phyloP scores from a whole-genome alignment of 2,329 filamentous ascomycete genomes.

The Laburnicola sp. region DNA sequence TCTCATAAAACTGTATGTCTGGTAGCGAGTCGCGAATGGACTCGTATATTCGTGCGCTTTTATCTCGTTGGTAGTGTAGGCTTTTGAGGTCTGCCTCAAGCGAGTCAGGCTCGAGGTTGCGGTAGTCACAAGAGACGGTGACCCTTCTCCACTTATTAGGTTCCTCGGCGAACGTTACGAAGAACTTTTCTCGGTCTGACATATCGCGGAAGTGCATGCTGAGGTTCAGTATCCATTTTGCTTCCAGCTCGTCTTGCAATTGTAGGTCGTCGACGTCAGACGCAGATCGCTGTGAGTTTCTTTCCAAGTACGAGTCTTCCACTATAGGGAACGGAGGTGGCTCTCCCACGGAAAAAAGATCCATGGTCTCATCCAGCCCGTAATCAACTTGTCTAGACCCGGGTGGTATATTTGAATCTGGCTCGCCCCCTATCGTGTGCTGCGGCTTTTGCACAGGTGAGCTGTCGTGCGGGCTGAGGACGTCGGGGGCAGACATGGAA shows the following conservation, averaged over 20 bases:
- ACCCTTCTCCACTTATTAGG: constrained; percentile 81
- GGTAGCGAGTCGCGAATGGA: constrained; percentile 86
- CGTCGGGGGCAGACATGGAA: constrained; percentile 46
- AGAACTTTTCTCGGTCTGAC: constrained; percentile 94
- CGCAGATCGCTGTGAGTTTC: constrained; percentile 37
- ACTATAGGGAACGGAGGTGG: constrained; percentile 33
- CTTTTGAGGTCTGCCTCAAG: constrained; percentile 80
- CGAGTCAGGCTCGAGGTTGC: constrained; percentile 75
- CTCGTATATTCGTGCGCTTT: constrained; percentile 90
- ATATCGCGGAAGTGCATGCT: constrained; percentile 98
- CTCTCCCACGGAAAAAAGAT: constrained; percentile 25
- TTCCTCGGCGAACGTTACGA: constrained; percentile 86
- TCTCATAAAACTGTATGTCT: constrained; percentile 96
- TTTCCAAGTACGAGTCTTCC: constrained; percentile 34
- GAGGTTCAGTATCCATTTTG: constrained; percentile 91
- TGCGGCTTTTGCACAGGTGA: constrained; percentile 26
- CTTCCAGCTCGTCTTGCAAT: constrained; percentile 80
- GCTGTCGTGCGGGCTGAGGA: constrained; percentile 37
- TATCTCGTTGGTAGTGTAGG: constrained; percentile 84
- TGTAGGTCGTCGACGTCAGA: constrained; percentile 58
- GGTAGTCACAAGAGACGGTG: constrained; percentile 92
- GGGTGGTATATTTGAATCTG: constrained; percentile 38
- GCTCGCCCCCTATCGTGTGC: constrained; percentile 37
- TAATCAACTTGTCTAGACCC: constrained; percentile 43
- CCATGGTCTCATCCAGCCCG: constrained; percentile 26